Evolutionary conservation across 176 grass and related monocot genomes (phyloP).

Genomic region (Ampelocalamus luodianensis): DNA sequence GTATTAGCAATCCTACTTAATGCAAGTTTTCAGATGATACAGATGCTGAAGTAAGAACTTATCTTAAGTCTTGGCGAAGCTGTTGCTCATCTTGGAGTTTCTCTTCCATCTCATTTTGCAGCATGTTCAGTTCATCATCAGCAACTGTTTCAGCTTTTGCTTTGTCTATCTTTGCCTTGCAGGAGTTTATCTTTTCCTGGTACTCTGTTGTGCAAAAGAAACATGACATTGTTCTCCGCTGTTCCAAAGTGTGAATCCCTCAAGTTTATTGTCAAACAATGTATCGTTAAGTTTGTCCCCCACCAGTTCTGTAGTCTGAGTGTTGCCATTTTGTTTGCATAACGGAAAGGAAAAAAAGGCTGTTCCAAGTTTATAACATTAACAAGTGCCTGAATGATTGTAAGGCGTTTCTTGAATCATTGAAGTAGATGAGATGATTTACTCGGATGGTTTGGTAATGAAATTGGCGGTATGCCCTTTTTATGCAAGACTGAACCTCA

Average conservation of each 20-base stretch:
- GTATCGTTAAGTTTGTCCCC: background rate
- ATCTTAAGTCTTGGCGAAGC: slow-evolving; percentile 79
- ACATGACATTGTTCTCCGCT: background rate
- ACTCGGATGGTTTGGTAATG: background rate
- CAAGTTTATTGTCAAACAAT: slow-evolving; percentile 12
- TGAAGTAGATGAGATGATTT: background rate
- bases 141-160: slow-evolving; percentile 55
- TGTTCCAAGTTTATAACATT: background rate
- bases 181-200: slow-evolving; percentile 54
- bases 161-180: slow-evolving; percentile 61
- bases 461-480: background rate
- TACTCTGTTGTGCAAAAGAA: slow-evolving; percentile 57
- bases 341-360: background rate
- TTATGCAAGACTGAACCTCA: slow-evolving; percentile 9
- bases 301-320: background rate
- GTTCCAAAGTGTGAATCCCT: background rate
- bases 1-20: slow-evolving; percentile 35
- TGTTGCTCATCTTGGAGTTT: slow-evolving; percentile 53
- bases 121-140: slow-evolving; percentile 60
- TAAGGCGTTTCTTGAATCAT: background rate
- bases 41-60: slow-evolving; percentile 51
- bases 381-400: background rate
- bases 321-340: background rate
- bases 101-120: slow-evolving; percentile 62
- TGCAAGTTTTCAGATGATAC: slow-evolving; percentile 13